Conservation (phyloP, 768 basidiomycete species). For the Podaxis sp. region DNA sequence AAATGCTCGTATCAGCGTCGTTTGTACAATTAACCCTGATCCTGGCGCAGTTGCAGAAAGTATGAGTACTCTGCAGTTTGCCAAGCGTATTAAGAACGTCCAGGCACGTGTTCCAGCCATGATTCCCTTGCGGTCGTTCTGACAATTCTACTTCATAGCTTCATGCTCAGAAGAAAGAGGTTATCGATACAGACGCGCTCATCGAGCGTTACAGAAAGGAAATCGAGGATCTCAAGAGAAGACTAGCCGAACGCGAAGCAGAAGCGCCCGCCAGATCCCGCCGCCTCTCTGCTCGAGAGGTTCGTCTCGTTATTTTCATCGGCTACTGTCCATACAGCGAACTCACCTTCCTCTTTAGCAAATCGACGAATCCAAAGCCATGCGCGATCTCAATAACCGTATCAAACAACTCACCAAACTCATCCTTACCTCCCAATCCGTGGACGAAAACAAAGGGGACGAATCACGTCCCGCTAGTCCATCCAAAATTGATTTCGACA, state of each 20-base stretch:
- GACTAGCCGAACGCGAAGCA: slow-evolving; percentile 66
- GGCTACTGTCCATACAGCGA: neutral
- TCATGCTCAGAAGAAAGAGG: slow-evolving; percentile 88
- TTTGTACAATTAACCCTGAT: slow-evolving; percentile 94
- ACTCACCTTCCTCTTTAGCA: slow-evolving; percentile 38
- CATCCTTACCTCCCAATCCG: slow-evolving; percentile 81
- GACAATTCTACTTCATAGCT: slow-evolving; percentile 35
- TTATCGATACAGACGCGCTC: slow-evolving; percentile 89
- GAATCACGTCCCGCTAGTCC: slow-evolving; percentile 81
- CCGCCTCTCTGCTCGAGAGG: slow-evolving; percentile 49
- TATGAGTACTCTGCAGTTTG: slow-evolving; percentile 86
- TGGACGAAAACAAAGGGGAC: slow-evolving; percentile 63
- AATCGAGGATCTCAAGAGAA: slow-evolving; percentile 81
- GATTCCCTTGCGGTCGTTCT: neutral
- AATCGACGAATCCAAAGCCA: slow-evolving; percentile 81
- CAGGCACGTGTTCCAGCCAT: slow-evolving; percentile 38
- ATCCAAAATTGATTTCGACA: slow-evolving; percentile 84
- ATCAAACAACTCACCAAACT: slow-evolving; percentile 82
- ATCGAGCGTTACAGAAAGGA: slow-evolving; percentile 94
- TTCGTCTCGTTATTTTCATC: slow-evolving; percentile 16
- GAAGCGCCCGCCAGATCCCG: slow-evolving; percentile 49
- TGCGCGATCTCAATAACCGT: slow-evolving; percentile 74
- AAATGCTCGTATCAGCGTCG: slow-evolving; percentile 92
- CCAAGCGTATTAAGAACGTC: slow-evolving; percentile 87
- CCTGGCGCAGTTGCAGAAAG: slow-evolving; percentile 74